Evolutionary conservation across 2,329 filamentous ascomycete genomes (phyloP).

Genomic region (Paecilomyces sp.): DNA sequence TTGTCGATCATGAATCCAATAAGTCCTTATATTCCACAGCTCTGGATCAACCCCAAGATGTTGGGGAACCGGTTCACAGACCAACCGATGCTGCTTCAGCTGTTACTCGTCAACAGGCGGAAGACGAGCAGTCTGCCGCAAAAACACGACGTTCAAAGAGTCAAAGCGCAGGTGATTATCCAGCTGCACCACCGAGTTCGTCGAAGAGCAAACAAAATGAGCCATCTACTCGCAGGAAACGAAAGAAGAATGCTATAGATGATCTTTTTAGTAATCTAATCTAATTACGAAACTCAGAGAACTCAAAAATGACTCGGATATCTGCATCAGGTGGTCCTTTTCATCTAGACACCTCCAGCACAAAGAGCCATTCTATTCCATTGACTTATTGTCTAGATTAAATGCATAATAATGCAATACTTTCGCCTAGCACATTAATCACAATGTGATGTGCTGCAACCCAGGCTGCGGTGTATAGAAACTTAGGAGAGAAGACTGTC

Average conservation of each 20-base stretch:
- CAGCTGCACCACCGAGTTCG: conserved; percentile 2
- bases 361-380: not conserved
- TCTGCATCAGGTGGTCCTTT: not conserved
- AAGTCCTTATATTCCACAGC: not conserved
- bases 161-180: not conserved
- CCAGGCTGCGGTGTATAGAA: conserved; percentile 89
- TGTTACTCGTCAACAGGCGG: not conserved
- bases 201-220: conserved; percentile 20
- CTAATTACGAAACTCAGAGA: not conserved
- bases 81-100: conserved; percentile 1
- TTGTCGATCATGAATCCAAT: not conserved
- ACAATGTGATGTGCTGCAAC: conserved; percentile 70
- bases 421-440: conserved; percentile 59
- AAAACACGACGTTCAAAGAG: not conserved
- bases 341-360: not conserved
- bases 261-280: conserved; percentile 60
- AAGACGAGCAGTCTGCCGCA: not conserved
- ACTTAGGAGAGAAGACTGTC: conserved; percentile 98
- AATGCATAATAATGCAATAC: conserved; percentile 43
- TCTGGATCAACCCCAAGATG: conserved; percentile 11
- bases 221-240: conserved; percentile 37
- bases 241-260: conserved; percentile 61
- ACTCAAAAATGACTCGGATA: not conserved
- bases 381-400: not conserved
- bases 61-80: conserved; percentile 18